Percentiles rank a stretch among this genome's conserved stretches.
Evolutionary conservation across 2,329 filamentous ascomycete genomes (phyloP).

Genomic region (Trichoderma arundinaceum): DNA sequence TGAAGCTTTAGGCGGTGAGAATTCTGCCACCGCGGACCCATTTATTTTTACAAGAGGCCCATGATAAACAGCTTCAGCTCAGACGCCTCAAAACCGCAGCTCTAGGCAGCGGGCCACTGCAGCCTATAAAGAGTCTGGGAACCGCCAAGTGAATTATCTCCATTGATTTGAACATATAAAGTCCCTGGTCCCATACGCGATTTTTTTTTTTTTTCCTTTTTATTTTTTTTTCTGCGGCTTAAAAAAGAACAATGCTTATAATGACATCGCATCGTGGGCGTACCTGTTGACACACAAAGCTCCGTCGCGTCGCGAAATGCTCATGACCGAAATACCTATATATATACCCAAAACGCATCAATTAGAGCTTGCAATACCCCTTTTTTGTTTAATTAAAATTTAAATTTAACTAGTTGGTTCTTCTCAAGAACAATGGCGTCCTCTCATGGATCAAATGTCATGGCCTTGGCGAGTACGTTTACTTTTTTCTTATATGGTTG

Average conservation of each 20-base stretch:
- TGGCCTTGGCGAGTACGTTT: slow-evolving; percentile 44
- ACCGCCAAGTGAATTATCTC: not conserved
- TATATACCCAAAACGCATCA: not conserved
- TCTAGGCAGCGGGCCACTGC: slow-evolving; percentile 22
- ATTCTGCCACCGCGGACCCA: slow-evolving; percentile 42
- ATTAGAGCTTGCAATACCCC: not conserved
- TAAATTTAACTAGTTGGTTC: not conserved
- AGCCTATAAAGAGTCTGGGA: not conserved
- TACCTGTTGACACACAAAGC: not conserved
- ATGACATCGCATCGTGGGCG: not conserved
- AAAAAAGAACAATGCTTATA: not conserved
- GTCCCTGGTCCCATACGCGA: not conserved
- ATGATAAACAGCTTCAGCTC: slow-evolving; percentile 1
- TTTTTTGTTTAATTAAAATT: not conserved
- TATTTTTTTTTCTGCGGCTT: not conserved
- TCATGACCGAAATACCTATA: not conserved
- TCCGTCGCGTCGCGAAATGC: slow-evolving; percentile 19
- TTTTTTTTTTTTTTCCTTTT: not conserved
- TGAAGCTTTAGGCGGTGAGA: slow-evolving; percentile 43
- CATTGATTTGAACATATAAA: not conserved
- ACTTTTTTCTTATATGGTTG: slow-evolving; percentile 1
- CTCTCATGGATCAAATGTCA: slow-evolving; percentile 44
- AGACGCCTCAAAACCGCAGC: not conserved
- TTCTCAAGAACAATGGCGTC: slow-evolving; percentile 40
- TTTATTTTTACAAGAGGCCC: not conserved